phyloP scores from a whole-genome alignment of 257 asterid species.

The Fraxinus excelsior region DNA sequence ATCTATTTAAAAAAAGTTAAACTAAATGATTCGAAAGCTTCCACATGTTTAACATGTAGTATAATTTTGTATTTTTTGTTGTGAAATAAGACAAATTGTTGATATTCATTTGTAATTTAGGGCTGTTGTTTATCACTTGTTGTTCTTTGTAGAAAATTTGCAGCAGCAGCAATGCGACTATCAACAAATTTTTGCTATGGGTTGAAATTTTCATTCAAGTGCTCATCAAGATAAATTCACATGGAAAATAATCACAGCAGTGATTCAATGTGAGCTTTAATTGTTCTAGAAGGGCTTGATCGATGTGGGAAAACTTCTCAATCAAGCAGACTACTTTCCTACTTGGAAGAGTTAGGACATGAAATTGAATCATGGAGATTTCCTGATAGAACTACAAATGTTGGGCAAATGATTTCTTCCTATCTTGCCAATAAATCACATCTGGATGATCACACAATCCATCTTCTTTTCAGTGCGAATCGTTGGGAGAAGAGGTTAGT shows the following conservation, averaged over 20 bases:
- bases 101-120: not conserved
- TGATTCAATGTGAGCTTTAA: conserved; percentile 77
- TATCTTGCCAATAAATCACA: conserved; percentile 75
- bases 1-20: not conserved
- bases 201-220: conserved; percentile 44
- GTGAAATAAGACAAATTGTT: not conserved
- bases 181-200: conserved; percentile 30
- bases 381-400: conserved; percentile 89
- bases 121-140: not conserved
- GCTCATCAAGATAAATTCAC: conserved; percentile 51
- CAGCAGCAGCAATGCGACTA: conserved; percentile 26
- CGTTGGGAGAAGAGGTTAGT: conserved; percentile 94
- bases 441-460: conserved; percentile 83
- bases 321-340: conserved; percentile 58
- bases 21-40: not conserved
- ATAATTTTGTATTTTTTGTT: not conserved
- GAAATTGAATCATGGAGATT: conserved; percentile 85
- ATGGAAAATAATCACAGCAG: conserved; percentile 58
- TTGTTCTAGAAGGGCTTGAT: conserved; percentile 92
- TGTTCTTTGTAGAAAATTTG: conserved; percentile 37
- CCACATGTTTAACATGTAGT: not conserved
- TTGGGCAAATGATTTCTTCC: conserved; percentile 94
- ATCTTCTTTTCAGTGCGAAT: conserved; percentile 92
- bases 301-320: conserved; percentile 92
- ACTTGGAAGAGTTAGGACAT: conserved; percentile 64